Evolutionary conservation across 352 stramenopile species (phyloP).

Genomic region (Hyaloperonospora brassicae): DNA sequence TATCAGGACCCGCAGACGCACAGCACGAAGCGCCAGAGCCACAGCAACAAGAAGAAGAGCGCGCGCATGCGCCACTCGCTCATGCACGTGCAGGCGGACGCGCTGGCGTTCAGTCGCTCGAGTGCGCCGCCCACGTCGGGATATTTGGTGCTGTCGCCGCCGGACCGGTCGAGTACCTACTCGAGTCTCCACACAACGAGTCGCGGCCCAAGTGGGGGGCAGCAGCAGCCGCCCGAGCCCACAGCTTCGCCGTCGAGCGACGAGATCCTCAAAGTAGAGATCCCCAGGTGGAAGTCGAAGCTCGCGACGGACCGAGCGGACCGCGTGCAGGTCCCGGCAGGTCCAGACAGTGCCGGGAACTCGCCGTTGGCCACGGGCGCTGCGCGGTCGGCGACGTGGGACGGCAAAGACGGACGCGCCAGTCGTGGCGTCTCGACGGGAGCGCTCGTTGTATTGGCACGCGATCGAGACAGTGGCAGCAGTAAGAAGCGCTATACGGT

Average conservation of each 20-base stretch:
- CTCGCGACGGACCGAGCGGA: constrained; percentile 47
- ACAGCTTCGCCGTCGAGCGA: constrained; percentile 30
- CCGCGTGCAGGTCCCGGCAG: constrained; percentile 22
- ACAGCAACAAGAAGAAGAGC: constrained; percentile 32
- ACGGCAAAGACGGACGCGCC: constrained; percentile 35
- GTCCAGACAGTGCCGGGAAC: constrained; percentile 27
- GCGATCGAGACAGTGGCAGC: constrained; percentile 21
- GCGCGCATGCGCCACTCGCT: constrained; percentile 41
- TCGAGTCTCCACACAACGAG: constrained; percentile 17
- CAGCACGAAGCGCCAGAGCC: constrained; percentile 18
- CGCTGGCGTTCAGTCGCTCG: constrained; percentile 18
- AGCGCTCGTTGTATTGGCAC: constrained; percentile 18
- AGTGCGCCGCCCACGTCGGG: constrained; percentile 27
- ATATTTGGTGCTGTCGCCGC: constrained; percentile 16
- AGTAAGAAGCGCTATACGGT: constrained; percentile 67
- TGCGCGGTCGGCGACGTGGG: constrained; percentile 39
- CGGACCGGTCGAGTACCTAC: constrained; percentile 19
- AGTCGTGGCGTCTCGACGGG: constrained; percentile 34
- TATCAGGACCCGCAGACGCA: constrained; percentile 29
- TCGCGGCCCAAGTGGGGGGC: constrained; percentile 23
- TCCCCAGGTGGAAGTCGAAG: constrained; percentile 52
- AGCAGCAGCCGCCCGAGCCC: constrained; percentile 30
- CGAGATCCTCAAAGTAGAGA: constrained; percentile 68
- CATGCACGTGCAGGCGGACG: constrained; percentile 32
- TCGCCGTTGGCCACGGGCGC: constrained; percentile 21